phyloP scores from a whole-genome alignment of 108 stramenopile genomes.

The Asterionellopsis glacialis region DNA sequence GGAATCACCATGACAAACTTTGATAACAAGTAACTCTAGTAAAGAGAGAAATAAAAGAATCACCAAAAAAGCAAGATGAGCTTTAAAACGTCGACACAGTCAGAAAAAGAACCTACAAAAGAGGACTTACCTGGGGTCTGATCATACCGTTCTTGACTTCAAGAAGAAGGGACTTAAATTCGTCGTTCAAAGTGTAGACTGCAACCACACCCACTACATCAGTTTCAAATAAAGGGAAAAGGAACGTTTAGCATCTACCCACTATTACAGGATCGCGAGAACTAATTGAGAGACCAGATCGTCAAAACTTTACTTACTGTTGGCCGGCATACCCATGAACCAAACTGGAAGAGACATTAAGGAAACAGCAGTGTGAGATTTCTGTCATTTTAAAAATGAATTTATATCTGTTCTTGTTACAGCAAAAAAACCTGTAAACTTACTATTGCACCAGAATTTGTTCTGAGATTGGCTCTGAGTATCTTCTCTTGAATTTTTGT shows the following conservation, averaged over 20 bases:
- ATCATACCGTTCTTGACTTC: constrained; percentile 39
- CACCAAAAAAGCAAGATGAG: too few relatives aligned
- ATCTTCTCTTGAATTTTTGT: constrained; percentile 13
- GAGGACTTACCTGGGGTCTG: constrained; percentile 3
- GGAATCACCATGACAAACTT: constrained; percentile 27
- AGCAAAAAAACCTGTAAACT: background rate
- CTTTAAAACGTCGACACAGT: too few relatives aligned
- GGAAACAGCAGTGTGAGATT: too few relatives aligned
- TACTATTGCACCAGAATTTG: constrained; percentile 24
- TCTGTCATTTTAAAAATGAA: too few relatives aligned
- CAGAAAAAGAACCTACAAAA: background rate
- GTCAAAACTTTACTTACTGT: constrained; percentile 2
- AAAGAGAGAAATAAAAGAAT: background rate
- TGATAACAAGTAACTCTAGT: constrained; percentile 21
- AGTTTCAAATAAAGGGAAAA: background rate
- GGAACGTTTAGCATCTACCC: too few relatives aligned
- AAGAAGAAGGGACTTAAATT: constrained; percentile 21
- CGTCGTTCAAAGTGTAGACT: constrained; percentile 32
- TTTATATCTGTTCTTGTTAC: background rate
- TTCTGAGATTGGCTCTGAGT: constrained; percentile 16
- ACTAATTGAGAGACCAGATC: background rate
- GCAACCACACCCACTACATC: constrained; percentile 21
- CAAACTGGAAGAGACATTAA: background rate
- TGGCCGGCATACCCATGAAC: constrained; percentile 11
- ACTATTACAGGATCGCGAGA: background rate